Base-by-base conservation (phyloP, 352 stramenopile genomes). In the Phytophthora rubi region DNA sequence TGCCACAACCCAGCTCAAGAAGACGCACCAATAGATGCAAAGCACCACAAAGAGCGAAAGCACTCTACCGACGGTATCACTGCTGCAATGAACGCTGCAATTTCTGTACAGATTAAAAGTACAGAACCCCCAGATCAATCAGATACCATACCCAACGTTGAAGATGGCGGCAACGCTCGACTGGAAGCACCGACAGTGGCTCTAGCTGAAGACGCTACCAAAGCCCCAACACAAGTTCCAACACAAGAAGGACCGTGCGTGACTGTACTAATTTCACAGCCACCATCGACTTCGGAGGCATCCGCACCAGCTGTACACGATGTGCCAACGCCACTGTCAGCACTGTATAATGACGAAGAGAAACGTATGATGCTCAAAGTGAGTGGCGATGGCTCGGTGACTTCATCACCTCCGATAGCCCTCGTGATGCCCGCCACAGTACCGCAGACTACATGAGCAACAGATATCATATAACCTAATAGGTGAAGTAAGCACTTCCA, bases 291-390 rank as follows among this genome's bases (percentile, higher is more conserved):
- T 18, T 37, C 62, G 10, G 60, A 67, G 44, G n/a, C n/a, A 28
- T 70, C 56, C 5, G 54, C 69, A 53, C 30, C 62, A 32, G 52
- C 13, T 1, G 35, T 59, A 5, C 73, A 76, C 8, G 81, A 89
- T 35, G 64, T 88, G 2, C 70, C 81, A 13, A 89, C 84, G 32
- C 86, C 86, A 13, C 62, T 94, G 15, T 77, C 85, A 6, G 86
- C 84, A 7, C 70, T 94, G 4, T 94, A 92, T 66, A 89, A 90
- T 30, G 80, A 89, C 37, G 86, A 94, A 68, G 86, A 94, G 45
- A 87, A 85, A 35, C 54, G 51, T 2, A 60, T 92, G 57, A 91
- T 94, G 70, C 83, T 79, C 4, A 72, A 80, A n/a, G 78, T 89
- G 42, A 16, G 10, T 42, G 54, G 57, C 3, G 53, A 62, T 6